These are phyloP conservation scores for Moesziomyces globuligerus DNA, from an alignment of 1,284 basidiomycete species.

Conservation along the genomic window DNA sequence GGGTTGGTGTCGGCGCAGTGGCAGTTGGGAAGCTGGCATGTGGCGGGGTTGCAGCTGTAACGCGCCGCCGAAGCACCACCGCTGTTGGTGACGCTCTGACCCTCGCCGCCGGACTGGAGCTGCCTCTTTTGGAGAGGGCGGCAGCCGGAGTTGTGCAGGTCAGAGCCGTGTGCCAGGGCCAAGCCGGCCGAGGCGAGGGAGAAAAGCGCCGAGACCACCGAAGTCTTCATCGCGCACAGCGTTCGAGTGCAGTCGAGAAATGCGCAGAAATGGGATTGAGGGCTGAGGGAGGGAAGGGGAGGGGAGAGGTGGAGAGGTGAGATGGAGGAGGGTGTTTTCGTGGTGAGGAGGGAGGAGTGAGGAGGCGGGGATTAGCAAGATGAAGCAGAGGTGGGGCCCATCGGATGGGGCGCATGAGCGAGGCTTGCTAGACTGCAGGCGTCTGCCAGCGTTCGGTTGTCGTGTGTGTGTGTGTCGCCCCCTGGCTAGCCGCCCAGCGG, in stretches of 20 bases:
- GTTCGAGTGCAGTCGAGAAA: background rate
- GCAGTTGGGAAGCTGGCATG: slow-evolving; percentile 58
- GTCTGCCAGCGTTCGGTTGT: too few relatives aligned
- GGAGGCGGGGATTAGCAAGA: background rate
- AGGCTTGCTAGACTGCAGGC: too few relatives aligned
- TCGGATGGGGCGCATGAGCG: background rate
- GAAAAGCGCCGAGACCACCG: slow-evolving; percentile 20
- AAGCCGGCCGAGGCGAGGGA: slow-evolving; percentile 30
- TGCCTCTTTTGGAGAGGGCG: slow-evolving; percentile 39
- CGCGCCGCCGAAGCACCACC: slow-evolving; percentile 57
- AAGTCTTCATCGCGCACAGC: slow-evolving; percentile 15
- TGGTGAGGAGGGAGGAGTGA: background rate
- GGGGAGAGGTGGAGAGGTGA: background rate
- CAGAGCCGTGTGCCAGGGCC: slow-evolving; percentile 25
- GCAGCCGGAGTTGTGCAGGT: slow-evolving; percentile 44
- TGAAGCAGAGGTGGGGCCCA: background rate
- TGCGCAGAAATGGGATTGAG: background rate
- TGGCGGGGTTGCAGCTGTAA: slow-evolving; percentile 56
- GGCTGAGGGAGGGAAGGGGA: background rate
- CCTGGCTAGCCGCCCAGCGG: too few relatives aligned
- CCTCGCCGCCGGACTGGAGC: slow-evolving; percentile 44
- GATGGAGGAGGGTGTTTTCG: background rate
- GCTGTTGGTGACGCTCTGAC: slow-evolving; percentile 22
- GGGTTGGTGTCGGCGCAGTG: slow-evolving; percentile 60
- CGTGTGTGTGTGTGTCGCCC: too few relatives aligned